These are phyloP conservation scores for Fusarium sp. DNA, from an alignment of 2,329 filamentous ascomycete species.

Conservation along the genomic window DNA sequence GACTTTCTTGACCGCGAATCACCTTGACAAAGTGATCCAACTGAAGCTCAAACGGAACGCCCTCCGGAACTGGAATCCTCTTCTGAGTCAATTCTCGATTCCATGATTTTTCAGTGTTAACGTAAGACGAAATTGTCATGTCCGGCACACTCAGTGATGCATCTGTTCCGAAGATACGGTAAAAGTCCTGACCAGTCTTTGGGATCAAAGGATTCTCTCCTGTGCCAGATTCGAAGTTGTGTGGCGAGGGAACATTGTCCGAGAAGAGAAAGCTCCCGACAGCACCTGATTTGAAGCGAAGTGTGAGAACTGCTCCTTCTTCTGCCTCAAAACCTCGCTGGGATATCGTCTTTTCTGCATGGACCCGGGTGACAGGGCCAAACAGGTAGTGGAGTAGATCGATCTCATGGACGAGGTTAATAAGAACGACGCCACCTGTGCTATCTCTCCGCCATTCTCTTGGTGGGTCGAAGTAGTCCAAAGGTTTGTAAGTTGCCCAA, in stretches of 20 bases:
- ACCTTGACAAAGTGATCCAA: conserved; percentile 67
- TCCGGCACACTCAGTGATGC: conserved; percentile 69
- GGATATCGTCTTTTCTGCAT: conserved; percentile 63
- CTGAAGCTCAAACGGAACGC: conserved; percentile 66
- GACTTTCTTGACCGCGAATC: conserved; percentile 58
- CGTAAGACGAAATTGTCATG: conserved; percentile 66
- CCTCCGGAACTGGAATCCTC: conserved; percentile 38
- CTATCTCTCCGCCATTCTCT: conserved; percentile 63
- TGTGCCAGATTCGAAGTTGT: conserved; percentile 71
- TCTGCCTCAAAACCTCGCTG: conserved; percentile 66
- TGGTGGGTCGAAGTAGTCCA: conserved; percentile 64
- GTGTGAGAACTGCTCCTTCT: conserved; percentile 69
- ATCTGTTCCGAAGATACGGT: conserved; percentile 68
- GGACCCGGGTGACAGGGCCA: conserved; percentile 66
- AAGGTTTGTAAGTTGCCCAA: conserved; percentile 68
- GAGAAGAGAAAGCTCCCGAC: conserved; percentile 71
- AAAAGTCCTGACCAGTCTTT: conserved; percentile 60
- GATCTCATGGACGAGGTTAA: conserved; percentile 74
- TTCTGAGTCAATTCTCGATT: conserved; percentile 54
- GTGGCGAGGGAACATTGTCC: conserved; percentile 66
- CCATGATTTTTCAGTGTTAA: conserved; percentile 59
- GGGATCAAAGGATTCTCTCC: conserved; percentile 71
- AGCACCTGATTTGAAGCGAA: conserved; percentile 67
- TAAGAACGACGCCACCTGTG: conserved; percentile 66
- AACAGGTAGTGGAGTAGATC: conserved; percentile 71